Evolutionary conservation across 345 rosid genomes (phyloP).

Genomic region (Xanthoceras sorbifolium): DNA sequence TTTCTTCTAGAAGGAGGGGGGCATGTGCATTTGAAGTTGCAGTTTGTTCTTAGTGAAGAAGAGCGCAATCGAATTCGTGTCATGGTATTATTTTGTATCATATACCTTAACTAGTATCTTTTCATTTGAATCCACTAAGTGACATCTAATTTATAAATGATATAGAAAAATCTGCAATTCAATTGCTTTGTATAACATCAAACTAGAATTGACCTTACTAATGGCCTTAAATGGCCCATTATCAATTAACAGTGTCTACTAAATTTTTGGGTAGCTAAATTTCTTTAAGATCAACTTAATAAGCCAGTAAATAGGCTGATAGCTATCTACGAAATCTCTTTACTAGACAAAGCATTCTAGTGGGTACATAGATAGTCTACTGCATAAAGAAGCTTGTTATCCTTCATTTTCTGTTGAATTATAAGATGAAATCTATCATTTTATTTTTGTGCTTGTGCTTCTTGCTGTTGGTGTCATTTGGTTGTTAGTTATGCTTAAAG

Average conservation of each 20-base stretch:
- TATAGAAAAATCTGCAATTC: slow-evolving; percentile 4
- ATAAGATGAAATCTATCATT: background rate
- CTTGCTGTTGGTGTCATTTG: background rate
- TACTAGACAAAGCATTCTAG: background rate
- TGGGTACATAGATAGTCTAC: background rate
- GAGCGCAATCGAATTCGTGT: slow-evolving; percentile 66
- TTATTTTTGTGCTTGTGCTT: background rate
- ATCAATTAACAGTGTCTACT: background rate
- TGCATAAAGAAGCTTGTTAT: background rate
- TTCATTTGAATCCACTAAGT: background rate
- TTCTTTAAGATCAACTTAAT: background rate
- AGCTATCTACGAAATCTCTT: background rate
- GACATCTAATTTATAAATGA: background rate
- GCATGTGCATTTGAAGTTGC: slow-evolving; percentile 70
- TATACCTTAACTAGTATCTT: background rate
- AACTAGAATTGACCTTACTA: background rate
- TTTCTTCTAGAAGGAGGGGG: slow-evolving; percentile 76
- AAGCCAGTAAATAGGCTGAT: background rate
- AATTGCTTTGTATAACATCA: background rate
- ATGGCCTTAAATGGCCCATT: background rate
- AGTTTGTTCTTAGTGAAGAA: slow-evolving; percentile 77
- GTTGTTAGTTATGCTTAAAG: slow-evolving; percentile 20
- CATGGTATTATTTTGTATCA: slow-evolving; percentile 45
- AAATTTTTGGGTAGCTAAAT: background rate
- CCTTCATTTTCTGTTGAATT: slow-evolving; percentile 8